Conservation (phyloP, 345 rosid genomes). For the Arabidopsis thaliana region DNA sequence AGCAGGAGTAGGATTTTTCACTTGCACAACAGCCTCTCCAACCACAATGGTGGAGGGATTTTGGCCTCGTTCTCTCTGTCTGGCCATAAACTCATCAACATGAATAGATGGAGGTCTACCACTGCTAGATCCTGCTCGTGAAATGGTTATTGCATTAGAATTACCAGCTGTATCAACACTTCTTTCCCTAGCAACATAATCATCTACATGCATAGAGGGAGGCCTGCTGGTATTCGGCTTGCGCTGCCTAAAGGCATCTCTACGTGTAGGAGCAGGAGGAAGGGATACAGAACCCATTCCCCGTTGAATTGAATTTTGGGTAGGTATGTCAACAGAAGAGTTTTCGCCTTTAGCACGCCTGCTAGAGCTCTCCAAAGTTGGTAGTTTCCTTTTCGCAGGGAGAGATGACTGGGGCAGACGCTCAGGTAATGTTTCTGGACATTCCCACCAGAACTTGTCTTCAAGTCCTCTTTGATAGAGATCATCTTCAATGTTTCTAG, state of each 20-base stretch:
- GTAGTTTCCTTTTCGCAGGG: constrained; percentile 70
- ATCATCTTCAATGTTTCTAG: constrained; percentile 57
- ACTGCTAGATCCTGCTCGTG: constrained; percentile 81
- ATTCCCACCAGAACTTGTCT: constrained; percentile 87
- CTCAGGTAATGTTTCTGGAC: constrained; percentile 94
- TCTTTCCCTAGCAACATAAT: constrained; percentile 98
- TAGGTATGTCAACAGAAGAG: constrained; percentile 60
- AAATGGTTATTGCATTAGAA: constrained; percentile 84
- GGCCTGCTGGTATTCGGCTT: constrained; percentile 98
- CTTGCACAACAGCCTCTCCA: constrained; percentile 67
- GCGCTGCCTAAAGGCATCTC: constrained; percentile 92
- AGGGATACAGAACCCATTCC: constrained; percentile 65
- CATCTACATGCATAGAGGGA: constrained; percentile 99
- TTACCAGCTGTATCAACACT: constrained; percentile 70
- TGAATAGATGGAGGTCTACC: constrained; percentile 99
- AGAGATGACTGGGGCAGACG: constrained; percentile 68
- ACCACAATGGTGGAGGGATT: constrained; percentile 63
- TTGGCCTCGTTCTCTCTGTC: constrained; percentile 90
- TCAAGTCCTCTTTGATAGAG: constrained; percentile 68
- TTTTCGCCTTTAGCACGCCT: constrained; percentile 81
- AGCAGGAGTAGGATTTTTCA: constrained; percentile 62
- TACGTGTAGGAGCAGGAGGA: constrained; percentile 71
- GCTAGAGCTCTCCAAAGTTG: constrained; percentile 66
- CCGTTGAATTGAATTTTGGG: constrained; percentile 66
- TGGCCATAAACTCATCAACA: constrained; percentile 98